Conservation (phyloP, 106 monocot species). For the Phalaenopsis equestris region DNA sequence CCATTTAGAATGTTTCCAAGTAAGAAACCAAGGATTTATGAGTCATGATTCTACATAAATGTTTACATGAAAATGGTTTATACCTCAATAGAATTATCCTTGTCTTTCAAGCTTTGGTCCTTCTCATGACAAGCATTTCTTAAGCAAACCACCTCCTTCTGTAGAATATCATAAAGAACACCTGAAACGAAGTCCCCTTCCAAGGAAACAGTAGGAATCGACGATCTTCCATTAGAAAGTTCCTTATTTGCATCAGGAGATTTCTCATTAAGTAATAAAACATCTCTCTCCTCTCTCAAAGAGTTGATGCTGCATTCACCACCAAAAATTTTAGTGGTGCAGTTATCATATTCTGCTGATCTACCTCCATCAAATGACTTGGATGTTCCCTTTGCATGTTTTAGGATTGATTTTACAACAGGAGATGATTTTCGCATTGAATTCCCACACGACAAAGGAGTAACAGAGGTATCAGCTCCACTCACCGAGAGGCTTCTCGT, state of each 20-base stretch:
- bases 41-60: not conserved
- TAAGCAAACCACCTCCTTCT: constrained; percentile 70
- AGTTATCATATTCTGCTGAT: constrained; percentile 9
- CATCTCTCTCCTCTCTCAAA: constrained; percentile 22
- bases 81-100: constrained; percentile 76
- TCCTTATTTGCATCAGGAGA: constrained; percentile 18
- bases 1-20: not conserved
- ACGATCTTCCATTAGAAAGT: constrained; percentile 4
- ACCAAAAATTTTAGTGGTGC: constrained; percentile 15
- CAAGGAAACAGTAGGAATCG: constrained; percentile 12
- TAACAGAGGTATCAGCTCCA: constrained; percentile 36
- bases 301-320: constrained; percentile 20
- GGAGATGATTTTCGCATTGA: constrained; percentile 25
- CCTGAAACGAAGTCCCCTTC: constrained; percentile 63
- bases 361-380: constrained; percentile 69
- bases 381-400: constrained; percentile 49
- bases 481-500: constrained; percentile 34
- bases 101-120: constrained; percentile 66
- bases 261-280: constrained; percentile 10
- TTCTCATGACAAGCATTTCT: constrained; percentile 68
- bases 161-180: constrained; percentile 60
- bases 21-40: not conserved
- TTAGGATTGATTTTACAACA: constrained; percentile 34
- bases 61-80: not conserved
- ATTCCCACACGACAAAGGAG: constrained; percentile 10